Evolutionary conservation across 1,284 basidiomycete genomes (phyloP), one percentile per base, ranked within the genome.

Genomic region (Moesziomyces sp.): DNA sequence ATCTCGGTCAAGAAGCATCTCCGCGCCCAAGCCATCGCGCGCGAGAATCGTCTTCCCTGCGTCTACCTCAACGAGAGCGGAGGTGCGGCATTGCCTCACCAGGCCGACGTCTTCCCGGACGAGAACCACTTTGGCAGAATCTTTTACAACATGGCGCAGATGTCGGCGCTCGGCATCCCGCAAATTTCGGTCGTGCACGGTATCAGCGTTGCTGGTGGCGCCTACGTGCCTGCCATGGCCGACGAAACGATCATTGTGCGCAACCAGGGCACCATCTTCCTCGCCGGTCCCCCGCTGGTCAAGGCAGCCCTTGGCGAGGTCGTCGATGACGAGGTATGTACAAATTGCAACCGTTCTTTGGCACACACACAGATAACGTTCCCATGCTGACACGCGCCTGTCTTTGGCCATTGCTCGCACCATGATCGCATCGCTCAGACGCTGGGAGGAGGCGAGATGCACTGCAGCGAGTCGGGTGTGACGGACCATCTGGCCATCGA

Each of bases 111-210:
- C 7, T 94, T 93, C 83, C 92, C 92, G 10, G 93, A 94, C 86
- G 91, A 90, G 81, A 91, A 96, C 78, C 93, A 97, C 84, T 97
- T 97, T 82, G 94, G 94, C 10, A 88, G 94, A 14, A 97, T 97
- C 83, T 97, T 97, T 85, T 97, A 94, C 85, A 97, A 97, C 82
- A 97, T 96, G 93, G 93, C 91, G 1, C 92, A 93, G 86, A 91
- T 96, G 91, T 94, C 92, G 51, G 92, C 92, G 0, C 87, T 93
- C 1, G 90, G 91, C 3, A 93, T 97, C 45, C 93, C 94, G 0
- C 94, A 97, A 85, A 91, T 97, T 79, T 91, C 93, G 28, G 90
- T 94, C 19, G 93, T 97, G 3, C 94, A 97, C 80, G 94, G 94
- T 19, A 97, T 97, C 81, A 93, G 91, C 47, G 94, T 97, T 19